phyloP scores from a whole-genome alignment of 1,284 basidiomycete species.

The Inonotus hispidus region DNA sequence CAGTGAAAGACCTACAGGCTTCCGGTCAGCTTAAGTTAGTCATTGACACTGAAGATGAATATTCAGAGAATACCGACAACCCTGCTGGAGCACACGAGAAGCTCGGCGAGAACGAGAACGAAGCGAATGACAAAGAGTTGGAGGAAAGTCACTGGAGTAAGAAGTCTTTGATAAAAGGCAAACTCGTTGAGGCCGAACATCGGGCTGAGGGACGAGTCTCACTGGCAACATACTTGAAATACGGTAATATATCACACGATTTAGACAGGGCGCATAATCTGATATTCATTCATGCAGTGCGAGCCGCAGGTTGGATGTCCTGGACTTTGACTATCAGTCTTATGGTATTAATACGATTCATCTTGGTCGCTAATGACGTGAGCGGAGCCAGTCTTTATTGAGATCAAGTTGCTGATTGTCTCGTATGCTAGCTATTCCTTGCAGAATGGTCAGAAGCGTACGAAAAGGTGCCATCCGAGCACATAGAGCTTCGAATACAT shows the following conservation, averaged over 20 bases:
- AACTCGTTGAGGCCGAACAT: constrained; percentile 56
- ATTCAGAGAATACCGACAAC: constrained; percentile 24
- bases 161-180: constrained; percentile 34
- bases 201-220: constrained; percentile 63
- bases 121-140: constrained; percentile 32
- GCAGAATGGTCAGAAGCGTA: constrained; percentile 64
- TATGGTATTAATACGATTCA: constrained; percentile 49
- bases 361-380: constrained; percentile 57
- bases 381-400: constrained; percentile 16
- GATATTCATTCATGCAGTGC: constrained; percentile 43
- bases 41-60: constrained; percentile 42
- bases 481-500: constrained; percentile 12
- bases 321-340: constrained; percentile 51
- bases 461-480: constrained; percentile 29
- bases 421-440: constrained; percentile 45
- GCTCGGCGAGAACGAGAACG: constrained; percentile 34
- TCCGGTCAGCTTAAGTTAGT: constrained; percentile 47
- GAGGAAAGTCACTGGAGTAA: constrained; percentile 3
- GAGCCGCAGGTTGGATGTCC: constrained; percentile 50
- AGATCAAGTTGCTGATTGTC: not conserved
- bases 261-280: not conserved
- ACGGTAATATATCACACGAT: not conserved
- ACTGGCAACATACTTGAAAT: constrained; percentile 38
- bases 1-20: constrained; percentile 50
- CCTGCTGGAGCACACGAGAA: constrained; percentile 20